These are phyloP conservation scores for Moniliophthora roreri DNA, from an alignment of 1,284 basidiomycete species.

Conservation along the genomic window DNA sequence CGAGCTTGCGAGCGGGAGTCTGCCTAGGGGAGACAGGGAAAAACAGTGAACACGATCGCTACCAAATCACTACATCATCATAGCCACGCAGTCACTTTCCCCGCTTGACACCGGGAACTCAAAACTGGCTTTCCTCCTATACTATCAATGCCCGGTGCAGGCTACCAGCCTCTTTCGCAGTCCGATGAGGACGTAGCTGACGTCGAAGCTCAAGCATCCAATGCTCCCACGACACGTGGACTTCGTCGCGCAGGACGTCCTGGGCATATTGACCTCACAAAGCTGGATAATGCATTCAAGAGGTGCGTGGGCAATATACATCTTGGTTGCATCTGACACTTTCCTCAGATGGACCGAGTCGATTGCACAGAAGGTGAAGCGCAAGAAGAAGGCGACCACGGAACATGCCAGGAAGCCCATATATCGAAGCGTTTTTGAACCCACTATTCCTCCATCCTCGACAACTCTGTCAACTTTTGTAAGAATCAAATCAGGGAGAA, in stretches of 20 bases:
- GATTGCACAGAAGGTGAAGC: slow-evolving; percentile 79
- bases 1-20: no score
- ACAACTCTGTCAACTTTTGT: slow-evolving; percentile 35
- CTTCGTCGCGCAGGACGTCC: slow-evolving; percentile 49
- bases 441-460: slow-evolving; percentile 36
- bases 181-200: slow-evolving; percentile 49
- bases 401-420: slow-evolving; percentile 69
- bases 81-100: background rate
- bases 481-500: slow-evolving; percentile 20
- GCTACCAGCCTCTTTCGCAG: slow-evolving; percentile 70
- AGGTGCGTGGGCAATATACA: slow-evolving; percentile 39
- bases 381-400: slow-evolving; percentile 68
- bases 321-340: slow-evolving; percentile 1
- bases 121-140: slow-evolving; percentile 10
- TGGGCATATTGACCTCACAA: slow-evolving; percentile 72
- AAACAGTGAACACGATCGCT: no score
- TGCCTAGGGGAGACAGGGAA: no score
- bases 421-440: slow-evolving; percentile 78
- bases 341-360: slow-evolving; percentile 74
- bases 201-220: slow-evolving; percentile 24
- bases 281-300: slow-evolving; percentile 80
- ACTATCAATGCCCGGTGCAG: slow-evolving; percentile 48
- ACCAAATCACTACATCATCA: no score
- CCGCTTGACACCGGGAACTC: background rate
- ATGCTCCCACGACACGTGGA: slow-evolving; percentile 33